phyloP scores from a whole-genome alignment of 1,139 yeast species.

The Yamadazyma kanchanaburiensis region DNA sequence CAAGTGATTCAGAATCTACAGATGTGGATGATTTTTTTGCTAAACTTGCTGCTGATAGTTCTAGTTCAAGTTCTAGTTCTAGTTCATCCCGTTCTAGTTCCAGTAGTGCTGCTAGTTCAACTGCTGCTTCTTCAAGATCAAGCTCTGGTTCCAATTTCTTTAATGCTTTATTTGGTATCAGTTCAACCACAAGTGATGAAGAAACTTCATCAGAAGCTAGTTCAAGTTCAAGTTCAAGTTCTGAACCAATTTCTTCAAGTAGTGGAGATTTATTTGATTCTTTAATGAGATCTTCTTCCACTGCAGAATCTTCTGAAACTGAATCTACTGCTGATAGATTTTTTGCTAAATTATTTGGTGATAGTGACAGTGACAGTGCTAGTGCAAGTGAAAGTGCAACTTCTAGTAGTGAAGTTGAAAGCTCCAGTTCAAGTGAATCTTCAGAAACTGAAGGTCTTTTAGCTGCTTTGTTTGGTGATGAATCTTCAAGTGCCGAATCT shows the following conservation, averaged over 20 bases:
- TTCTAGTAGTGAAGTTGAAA: neutral
- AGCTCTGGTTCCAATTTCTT: conserved; percentile 2
- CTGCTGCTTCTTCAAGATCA: neutral
- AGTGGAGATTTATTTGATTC: conserved; percentile 1
- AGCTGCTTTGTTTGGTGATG: conserved; percentile 4
- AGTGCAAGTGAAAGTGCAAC: neutral
- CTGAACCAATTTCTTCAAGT: neutral
- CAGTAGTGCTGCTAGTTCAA: conserved; percentile 4
- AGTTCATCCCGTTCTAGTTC: conserved; percentile 5
- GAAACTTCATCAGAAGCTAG: conserved; percentile 1
- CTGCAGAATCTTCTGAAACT: neutral
- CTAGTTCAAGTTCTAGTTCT: conserved; percentile 2
- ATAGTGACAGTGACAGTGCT: conserved; percentile 1
- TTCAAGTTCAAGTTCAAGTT: conserved; percentile 1
- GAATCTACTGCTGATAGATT: neutral
- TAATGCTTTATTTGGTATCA: conserved; percentile 5
- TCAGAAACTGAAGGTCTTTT: conserved; percentile 1
- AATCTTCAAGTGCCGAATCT: conserved; percentile 4
- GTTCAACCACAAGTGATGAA: conserved; percentile 1
- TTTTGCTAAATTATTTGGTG: conserved; percentile 5
- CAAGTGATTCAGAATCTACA: conserved; percentile 4
- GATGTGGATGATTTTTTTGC: conserved; percentile 8
- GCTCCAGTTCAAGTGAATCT: conserved; percentile 1
- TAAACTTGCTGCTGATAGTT: conserved; percentile 1
- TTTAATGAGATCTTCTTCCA: too few species aligned